These are phyloP conservation scores for Colletotrichum endophyticum DNA, from an alignment of 2,329 filamentous ascomycete genomes.

Conservation along the genomic window DNA sequence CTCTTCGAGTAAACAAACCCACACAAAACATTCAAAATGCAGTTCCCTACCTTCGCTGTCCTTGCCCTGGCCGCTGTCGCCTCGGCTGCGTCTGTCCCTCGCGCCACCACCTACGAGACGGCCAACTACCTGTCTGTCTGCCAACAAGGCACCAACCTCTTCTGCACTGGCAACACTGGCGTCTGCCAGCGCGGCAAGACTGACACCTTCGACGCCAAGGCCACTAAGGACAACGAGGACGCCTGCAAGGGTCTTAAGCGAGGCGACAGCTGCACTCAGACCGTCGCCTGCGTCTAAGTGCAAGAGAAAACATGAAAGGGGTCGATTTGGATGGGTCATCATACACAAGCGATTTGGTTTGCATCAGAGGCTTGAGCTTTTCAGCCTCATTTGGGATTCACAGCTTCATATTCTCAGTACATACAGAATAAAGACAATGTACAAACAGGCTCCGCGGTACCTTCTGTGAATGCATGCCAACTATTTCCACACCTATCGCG, in stretches of 20 bases:
- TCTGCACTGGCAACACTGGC: background rate
- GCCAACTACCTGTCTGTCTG: background rate
- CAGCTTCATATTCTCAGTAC: background rate
- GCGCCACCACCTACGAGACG: background rate
- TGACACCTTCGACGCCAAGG: background rate
- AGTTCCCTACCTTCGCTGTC: background rate
- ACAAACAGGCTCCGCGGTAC: rapidly evolving
- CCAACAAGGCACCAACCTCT: background rate
- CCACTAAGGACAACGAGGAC: background rate
- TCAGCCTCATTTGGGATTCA: rapidly evolving
- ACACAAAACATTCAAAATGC: background rate
- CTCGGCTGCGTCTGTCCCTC: background rate
- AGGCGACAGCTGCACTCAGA: background rate
- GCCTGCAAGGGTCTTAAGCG: background rate
- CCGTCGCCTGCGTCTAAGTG: background rate
- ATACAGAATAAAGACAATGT: background rate
- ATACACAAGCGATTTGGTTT: background rate
- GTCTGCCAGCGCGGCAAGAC: background rate
- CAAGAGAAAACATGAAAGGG: background rate
- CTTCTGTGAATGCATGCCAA: background rate
- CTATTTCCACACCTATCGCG: background rate
- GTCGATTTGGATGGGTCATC: background rate
- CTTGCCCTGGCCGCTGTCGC: background rate
- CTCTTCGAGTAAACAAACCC: background rate
- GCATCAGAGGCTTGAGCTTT: background rate